phyloP scores from a whole-genome alignment of 805 yeast species.

The Candida nonsorbophila region DNA sequence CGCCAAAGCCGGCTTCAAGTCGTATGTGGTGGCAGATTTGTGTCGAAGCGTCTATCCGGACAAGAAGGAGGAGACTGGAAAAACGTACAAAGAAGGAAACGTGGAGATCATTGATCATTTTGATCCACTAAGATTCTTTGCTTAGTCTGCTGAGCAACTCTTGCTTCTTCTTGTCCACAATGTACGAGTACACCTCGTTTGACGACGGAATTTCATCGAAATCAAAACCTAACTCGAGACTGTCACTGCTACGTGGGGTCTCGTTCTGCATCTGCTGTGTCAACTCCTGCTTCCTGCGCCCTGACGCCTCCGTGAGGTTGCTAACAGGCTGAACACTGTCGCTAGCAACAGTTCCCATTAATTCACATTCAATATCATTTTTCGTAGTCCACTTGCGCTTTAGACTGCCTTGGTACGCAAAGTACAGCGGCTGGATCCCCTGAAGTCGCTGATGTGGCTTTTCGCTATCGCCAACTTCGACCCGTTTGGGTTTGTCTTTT shows the following conservation, averaged over 20 bases:
- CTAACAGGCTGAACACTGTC: too few relatives aligned
- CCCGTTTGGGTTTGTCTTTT: conserved; percentile 10
- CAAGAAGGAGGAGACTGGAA: conserved; percentile 27
- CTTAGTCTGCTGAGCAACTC: conserved; percentile 36
- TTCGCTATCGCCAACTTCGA: too few relatives aligned
- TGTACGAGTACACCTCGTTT: conserved; percentile 38
- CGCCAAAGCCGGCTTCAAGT: conserved; percentile 52
- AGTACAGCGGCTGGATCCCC: too few relatives aligned
- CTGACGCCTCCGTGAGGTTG: conserved; percentile 1
- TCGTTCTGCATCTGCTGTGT: not conserved
- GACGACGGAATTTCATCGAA: conserved; percentile 21
- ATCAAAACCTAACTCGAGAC: too few relatives aligned
- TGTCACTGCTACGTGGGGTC: not conserved
- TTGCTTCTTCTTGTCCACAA: conserved; percentile 41
- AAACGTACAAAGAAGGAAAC: conserved; percentile 22
- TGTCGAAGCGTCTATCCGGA: conserved; percentile 53
- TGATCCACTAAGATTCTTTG: conserved; percentile 4
- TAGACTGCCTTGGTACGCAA: too few relatives aligned
- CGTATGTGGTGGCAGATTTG: conserved; percentile 55
- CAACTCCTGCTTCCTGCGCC: not conserved
- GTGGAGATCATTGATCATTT: conserved; percentile 20
- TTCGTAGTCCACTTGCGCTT: too few relatives aligned
- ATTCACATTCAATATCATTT: too few relatives aligned
- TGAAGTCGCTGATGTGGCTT: not conserved
- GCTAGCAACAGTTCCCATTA: too few relatives aligned